Evolutionary conservation across 495 filamentous ascomycete species (phyloP).

Genomic region (Zalerion maritima): DNA sequence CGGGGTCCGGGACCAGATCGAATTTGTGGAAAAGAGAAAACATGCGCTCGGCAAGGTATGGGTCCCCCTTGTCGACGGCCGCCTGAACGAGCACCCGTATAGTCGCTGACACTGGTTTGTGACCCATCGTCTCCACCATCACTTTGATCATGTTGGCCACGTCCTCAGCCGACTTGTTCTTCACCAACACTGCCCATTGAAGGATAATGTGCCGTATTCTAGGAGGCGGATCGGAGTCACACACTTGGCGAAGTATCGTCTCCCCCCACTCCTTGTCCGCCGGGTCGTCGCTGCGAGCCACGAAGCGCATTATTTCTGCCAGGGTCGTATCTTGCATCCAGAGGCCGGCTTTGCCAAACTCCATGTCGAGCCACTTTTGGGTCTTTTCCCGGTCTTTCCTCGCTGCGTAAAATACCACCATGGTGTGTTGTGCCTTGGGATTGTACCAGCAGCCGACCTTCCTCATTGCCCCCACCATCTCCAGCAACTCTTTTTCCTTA

Average conservation of each 20-base stretch:
- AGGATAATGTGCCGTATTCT: conserved; percentile 46
- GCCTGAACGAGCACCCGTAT: conserved; percentile 64
- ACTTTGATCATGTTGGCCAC: conserved; percentile 53
- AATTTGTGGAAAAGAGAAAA: conserved; percentile 45
- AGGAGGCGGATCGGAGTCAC: conserved; percentile 23
- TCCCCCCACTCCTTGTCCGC: conserved; percentile 52
- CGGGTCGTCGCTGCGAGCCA: conserved; percentile 37
- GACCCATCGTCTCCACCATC: conserved; percentile 34
- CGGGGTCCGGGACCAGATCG: conserved; percentile 44
- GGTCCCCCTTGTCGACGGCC: conserved; percentile 53
- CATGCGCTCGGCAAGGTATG: conserved; percentile 60
- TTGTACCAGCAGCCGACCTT: conserved; percentile 18
- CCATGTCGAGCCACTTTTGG: conserved; percentile 50
- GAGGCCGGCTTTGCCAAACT: conserved; percentile 23
- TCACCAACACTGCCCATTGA: conserved; percentile 55
- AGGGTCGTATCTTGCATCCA: conserved; percentile 33
- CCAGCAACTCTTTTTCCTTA: conserved; percentile 38
- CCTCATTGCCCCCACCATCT: conserved; percentile 20
- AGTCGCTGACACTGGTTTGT: conserved; percentile 48
- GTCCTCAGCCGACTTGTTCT: conserved; percentile 53
- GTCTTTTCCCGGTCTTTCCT: conserved; percentile 36
- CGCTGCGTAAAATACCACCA: conserved; percentile 37
- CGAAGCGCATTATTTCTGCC: conserved; percentile 32
- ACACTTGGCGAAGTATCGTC: conserved; percentile 43
- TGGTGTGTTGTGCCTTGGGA: conserved; percentile 26